Base-by-base conservation (phyloP, 208 protist genomes). In the Crithidia brevicula region DNA sequence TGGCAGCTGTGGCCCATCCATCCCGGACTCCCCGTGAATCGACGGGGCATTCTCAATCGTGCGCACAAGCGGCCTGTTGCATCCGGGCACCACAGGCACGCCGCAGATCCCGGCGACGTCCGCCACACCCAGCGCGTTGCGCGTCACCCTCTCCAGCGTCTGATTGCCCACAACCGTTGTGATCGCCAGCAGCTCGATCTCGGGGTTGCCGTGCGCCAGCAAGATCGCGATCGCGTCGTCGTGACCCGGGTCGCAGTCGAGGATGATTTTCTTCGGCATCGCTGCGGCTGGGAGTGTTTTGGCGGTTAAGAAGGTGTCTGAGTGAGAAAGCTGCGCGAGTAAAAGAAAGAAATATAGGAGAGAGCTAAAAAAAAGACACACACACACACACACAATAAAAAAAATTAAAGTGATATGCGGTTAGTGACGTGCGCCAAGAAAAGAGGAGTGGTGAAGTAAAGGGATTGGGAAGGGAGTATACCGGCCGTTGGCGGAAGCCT, bases 201-300 rank as follows among this genome's bases (percentile, higher is more conserved):
- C 60, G 0, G 86, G 83, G 43, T 72, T 83, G 58, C 83, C 74
- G 53, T 81, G 67, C 5, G 84, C 81, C n/a, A 96, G 77, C 13
- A 96, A 47, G 27, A 96, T 87, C 27, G 91, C 88, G 23, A 94
- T 77, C 33, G 85, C 86, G 56, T 96, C 91, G 57, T 96, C 91
- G 20, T 92, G 71, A 7, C 91, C 91, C 5, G 91, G 91, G 61
- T 96, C 91, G 76, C 91, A 96, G 61, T 96, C 91, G 16, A 96
- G 75, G 31, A 89, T 84, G 27, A 89, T 83, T 56, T 89, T 89
- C 52, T 52, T 67, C 18, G 83, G 79, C 82, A 88, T 87, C 11
- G 23, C 5, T 38, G 22, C 5, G n/a, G n/a, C n/a, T n/a, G n/a
- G n/a, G n/a, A n/a, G n/a, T n/a, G n/a, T n/a, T n/a, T n/a, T n/a